Conservation (phyloP, 805 yeast species). For the Myxozyma geophila region DNA sequence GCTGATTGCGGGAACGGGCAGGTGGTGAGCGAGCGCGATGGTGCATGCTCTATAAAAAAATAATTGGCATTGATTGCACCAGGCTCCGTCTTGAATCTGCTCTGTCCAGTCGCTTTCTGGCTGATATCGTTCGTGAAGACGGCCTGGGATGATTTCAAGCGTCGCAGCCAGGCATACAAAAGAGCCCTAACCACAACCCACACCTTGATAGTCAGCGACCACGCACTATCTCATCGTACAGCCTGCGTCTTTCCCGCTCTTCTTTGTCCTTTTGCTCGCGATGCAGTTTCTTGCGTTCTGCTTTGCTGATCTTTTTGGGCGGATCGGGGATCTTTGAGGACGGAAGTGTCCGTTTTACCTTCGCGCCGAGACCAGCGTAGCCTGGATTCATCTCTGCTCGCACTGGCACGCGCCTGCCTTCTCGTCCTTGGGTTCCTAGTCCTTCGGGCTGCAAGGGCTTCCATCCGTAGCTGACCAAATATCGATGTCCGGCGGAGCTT, state of each 20-base stretch:
- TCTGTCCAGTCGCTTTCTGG: no score
- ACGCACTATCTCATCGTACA: conserved; percentile 20
- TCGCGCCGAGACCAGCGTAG: conserved; percentile 30
- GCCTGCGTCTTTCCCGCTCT: conserved; percentile 13
- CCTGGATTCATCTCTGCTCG: conserved; percentile 19
- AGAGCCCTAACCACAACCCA: background rate
- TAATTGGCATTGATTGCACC: background rate
- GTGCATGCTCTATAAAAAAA: conserved; percentile 17
- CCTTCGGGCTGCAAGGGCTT: conserved; percentile 30
- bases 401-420: conserved; percentile 31
- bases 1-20: conserved; percentile 11
- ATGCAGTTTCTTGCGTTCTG: background rate
- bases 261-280: conserved; percentile 13
- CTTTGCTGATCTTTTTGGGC: conserved; percentile 2
- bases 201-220: background rate
- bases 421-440: conserved; percentile 29
- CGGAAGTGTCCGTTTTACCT: background rate
- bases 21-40: conserved; percentile 32
- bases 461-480: conserved; percentile 34
- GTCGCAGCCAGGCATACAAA: background rate
- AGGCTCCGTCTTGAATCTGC: no score
- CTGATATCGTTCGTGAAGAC: no score
- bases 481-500: conserved; percentile 24
- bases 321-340: background rate
- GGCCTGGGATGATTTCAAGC: no score